A percentile compares a stretch with the other conserved stretches of the same genome.
Conservation (phyloP, 768 basidiomycete species). For the Pleurotus giganteus region DNA sequence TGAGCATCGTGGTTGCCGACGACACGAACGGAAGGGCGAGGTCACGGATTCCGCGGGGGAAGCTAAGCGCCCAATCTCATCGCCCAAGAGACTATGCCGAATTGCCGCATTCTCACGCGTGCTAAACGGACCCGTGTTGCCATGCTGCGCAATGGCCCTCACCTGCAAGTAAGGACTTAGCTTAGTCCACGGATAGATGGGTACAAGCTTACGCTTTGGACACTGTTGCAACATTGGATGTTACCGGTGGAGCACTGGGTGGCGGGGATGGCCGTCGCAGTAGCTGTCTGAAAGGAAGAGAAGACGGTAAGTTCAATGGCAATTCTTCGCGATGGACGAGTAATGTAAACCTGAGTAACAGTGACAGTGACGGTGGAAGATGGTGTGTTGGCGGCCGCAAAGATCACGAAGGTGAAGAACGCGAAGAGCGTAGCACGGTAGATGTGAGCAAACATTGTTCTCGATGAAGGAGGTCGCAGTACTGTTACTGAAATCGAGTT, state of each 20-base stretch:
- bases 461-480: no score
- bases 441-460: not conserved
- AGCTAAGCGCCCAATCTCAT: no score
- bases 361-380: constrained; percentile 15
- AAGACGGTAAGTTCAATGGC: not conserved
- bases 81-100: no score
- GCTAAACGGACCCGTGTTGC: no score
- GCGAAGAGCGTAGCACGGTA: not conserved
- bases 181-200: not conserved
- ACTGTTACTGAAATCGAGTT: no score
- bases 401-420: not conserved
- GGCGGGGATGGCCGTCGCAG: constrained; percentile 19
- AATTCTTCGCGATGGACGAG: not conserved
- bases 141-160: no score
- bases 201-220: constrained; percentile 14
- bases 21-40: no score
- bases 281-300: constrained; percentile 9
- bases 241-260: constrained; percentile 29
- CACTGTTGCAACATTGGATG: constrained; percentile 26
- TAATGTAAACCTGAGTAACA: constrained; percentile 12
- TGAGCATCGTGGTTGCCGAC: no score
- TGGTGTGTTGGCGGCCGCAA: not conserved
- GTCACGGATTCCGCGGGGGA: no score
- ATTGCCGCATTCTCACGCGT: no score
- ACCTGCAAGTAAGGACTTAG: no score